Percentiles rank a stretch among this genome's conserved stretches.
These are phyloP conservation scores for Linum usitatissimum DNA, from an alignment of 345 rosid genomes.

Conservation along the genomic window DNA sequence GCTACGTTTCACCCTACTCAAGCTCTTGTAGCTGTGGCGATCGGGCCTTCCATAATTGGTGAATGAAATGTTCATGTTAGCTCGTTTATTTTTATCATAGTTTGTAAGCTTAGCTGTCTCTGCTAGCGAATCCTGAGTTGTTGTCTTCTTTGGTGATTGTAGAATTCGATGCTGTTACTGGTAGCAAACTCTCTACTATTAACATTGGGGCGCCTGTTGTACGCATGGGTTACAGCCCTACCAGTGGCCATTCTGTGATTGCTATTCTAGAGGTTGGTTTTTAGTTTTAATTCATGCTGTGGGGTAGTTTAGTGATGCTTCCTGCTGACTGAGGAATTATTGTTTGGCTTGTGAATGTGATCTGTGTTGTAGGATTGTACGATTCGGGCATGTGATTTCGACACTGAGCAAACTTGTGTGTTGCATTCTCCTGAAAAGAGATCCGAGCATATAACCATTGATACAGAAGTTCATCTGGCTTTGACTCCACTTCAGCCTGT, in stretches of 20 bases:
- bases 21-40: conserved; percentile 65
- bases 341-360: not conserved
- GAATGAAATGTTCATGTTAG: not conserved
- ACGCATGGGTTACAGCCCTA: conserved; percentile 77
- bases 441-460: conserved; percentile 57
- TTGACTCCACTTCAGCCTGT: conserved; percentile 91
- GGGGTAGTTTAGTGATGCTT: not conserved
- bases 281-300: not conserved
- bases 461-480: conserved; percentile 89
- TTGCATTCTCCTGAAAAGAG: conserved; percentile 92
- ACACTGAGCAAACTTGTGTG: conserved; percentile 83
- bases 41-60: conserved; percentile 73
- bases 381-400: conserved; percentile 86
- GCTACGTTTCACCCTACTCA: conserved; percentile 80
- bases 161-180: conserved; percentile 91
- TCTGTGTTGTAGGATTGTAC: conserved; percentile 72
- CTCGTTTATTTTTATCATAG: not conserved
- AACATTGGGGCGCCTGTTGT: conserved; percentile 79
- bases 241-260: conserved; percentile 64
- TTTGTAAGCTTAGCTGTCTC: not conserved
- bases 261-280: conserved; percentile 71
- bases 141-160: conserved; percentile 8
- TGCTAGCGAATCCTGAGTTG: not conserved
- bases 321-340: not conserved
- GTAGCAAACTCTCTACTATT: conserved; percentile 70